Evolutionary conservation across 1,139 yeast species (phyloP).

Genomic region (Blastobotrys apis): DNA sequence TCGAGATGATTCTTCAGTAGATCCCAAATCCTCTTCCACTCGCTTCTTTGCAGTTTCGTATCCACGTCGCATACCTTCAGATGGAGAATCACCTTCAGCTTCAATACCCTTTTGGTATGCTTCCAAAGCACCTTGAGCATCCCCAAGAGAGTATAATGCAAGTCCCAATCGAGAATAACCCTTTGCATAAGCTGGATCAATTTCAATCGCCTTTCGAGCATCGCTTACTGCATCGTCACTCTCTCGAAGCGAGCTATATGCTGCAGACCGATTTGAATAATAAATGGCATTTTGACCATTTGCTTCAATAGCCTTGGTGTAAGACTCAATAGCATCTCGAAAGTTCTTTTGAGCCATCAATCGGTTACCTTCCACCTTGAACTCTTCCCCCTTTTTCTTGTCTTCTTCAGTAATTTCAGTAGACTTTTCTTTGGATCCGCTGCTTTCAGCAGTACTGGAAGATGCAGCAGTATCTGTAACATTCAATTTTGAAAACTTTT

Average conservation of each 20-base stretch:
- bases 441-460: conserved; percentile 16
- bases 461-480: conserved; percentile 3
- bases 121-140: conserved; percentile 80
- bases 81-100: conserved; percentile 77
- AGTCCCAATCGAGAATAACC: conserved; percentile 94
- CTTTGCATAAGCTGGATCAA: conserved; percentile 78
- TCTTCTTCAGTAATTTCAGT: conserved; percentile 43
- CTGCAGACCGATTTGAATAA: conserved; percentile 95
- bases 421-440: conserved; percentile 8
- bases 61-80: conserved; percentile 90
- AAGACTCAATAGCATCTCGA: conserved; percentile 64
- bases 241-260: conserved; percentile 72
- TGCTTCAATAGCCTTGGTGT: conserved; percentile 74
- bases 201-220: conserved; percentile 72
- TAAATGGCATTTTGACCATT: conserved; percentile 76
- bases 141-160: conserved; percentile 86
- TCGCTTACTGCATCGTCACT: conserved; percentile 78
- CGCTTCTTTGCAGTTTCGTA: conserved; percentile 88
- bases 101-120: conserved; percentile 87
- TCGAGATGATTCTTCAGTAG: conserved; percentile 30
- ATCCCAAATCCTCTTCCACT: conserved; percentile 67
- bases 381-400: conserved; percentile 71
- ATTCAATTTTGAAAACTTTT: conserved; percentile 23
- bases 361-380: conserved; percentile 84
- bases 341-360: conserved; percentile 81